A percentile compares a stretch with the other conserved stretches of the same genome.
phyloP scores from a whole-genome alignment of 176 grass and related monocot genomes.

The Poa pratensis region DNA sequence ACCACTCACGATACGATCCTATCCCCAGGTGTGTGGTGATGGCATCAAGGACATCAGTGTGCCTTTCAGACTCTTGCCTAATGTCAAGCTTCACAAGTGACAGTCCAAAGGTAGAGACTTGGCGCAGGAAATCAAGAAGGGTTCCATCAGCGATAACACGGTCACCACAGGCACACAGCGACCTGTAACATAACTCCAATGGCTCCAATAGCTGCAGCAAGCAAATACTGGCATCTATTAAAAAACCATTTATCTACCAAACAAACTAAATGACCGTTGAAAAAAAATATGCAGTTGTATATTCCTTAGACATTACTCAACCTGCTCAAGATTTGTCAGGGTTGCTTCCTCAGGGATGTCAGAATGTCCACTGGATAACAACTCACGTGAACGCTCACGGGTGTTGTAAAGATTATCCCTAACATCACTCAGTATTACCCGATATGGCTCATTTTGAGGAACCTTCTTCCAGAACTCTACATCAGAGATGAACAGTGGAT shows the following conservation, averaged over 20 bases:
- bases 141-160: conserved; percentile 75
- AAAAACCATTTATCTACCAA: conserved; percentile 3
- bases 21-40: conserved; percentile 70
- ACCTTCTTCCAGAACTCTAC: conserved; percentile 93
- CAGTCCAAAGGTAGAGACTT: conserved; percentile 81
- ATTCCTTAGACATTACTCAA: conserved; percentile 28
- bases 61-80: conserved; percentile 83
- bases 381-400: conserved; percentile 67
- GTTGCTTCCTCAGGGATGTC: conserved; percentile 69
- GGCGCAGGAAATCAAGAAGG: conserved; percentile 85
- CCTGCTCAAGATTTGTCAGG: conserved; percentile 72
- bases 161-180: conserved; percentile 74
- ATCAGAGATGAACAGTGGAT: neutral
- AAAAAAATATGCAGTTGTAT: neutral
- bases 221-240: conserved; percentile 22
- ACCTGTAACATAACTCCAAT: conserved; percentile 75
- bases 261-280: neutral
- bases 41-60: conserved; percentile 75
- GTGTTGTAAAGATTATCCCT: conserved; percentile 86
- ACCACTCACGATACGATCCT: conserved; percentile 78
- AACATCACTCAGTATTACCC: conserved; percentile 75
- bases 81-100: conserved; percentile 82
- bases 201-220: conserved; percentile 72
- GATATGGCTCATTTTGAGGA: conserved; percentile 73
- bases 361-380: conserved; percentile 70